phyloP scores from a whole-genome alignment of 805 yeast genomes.

The Metschnikowia santaceciliae region DNA sequence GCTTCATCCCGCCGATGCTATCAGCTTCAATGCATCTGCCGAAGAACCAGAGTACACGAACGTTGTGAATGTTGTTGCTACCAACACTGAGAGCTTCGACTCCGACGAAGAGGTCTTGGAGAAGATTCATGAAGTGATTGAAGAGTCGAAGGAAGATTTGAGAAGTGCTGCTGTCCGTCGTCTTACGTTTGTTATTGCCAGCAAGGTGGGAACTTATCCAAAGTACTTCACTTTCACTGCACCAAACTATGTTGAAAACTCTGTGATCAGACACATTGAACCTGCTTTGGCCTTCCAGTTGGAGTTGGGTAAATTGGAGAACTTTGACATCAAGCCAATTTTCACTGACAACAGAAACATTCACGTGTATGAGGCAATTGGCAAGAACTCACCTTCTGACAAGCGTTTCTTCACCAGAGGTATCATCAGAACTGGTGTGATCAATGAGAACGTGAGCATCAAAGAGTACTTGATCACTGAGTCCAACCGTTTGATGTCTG shows the following conservation, averaged over 20 bases:
- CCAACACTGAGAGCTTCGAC: constrained; percentile 68
- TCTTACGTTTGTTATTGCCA: constrained; percentile 85
- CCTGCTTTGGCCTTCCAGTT: constrained; percentile 98
- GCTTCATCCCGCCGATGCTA: constrained; percentile 49
- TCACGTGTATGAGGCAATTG: constrained; percentile 95
- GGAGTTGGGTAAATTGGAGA: constrained; percentile 89
- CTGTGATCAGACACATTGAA: constrained; percentile 94
- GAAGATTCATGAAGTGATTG: constrained; percentile 61
- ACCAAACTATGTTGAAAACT: constrained; percentile 80
- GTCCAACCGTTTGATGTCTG: constrained; percentile 93
- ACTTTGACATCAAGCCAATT: constrained; percentile 91
- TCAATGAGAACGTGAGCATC: constrained; percentile 88
- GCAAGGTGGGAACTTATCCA: constrained; percentile 82
- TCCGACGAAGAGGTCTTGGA: constrained; percentile 64
- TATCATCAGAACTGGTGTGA: constrained; percentile 91
- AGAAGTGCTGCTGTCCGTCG: constrained; percentile 78
- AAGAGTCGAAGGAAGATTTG: constrained; percentile 67
- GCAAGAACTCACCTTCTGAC: constrained; percentile 89
- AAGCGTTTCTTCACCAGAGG: constrained; percentile 97
- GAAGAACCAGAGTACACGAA: constrained; percentile 53
- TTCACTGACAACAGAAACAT: constrained; percentile 96
- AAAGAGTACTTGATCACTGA: constrained; percentile 94
- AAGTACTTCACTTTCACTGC: constrained; percentile 94
- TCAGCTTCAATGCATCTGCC: constrained; percentile 31
- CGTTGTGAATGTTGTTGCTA: constrained; percentile 77